Base-by-base conservation (phyloP, 2,329 filamentous ascomycete species). In the Kalmusia sp. region DNA sequence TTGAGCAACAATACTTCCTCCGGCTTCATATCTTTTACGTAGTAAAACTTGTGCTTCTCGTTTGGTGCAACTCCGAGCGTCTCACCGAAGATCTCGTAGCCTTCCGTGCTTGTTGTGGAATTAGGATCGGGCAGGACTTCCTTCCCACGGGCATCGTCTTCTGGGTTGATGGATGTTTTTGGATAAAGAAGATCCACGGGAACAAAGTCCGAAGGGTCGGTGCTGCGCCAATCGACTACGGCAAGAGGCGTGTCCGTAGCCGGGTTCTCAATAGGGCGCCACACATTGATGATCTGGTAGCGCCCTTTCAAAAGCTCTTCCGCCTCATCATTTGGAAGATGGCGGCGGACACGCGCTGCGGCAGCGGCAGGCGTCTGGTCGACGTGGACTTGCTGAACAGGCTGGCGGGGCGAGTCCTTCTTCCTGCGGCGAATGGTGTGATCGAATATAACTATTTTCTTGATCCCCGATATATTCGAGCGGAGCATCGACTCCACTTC, bases 231-330 rank as follows among this genome's bases (percentile, higher is more conserved):
- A 43, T 88, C 87, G 0, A 89, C 84, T 28, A 91, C 86, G 0
- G 86, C 87, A 1, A 92, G 79, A 1, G 90, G 90, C 62, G 82
- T 84, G 38, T 89, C 82, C 52, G 86, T 84, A 6, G 90, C 82
- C 2, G 87, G 84, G 30, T 79, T 77, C 25, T 81, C 79, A 59
- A 90, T 88, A 0, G 87, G 87, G 31, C 87, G 80, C 87, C 87
- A 90, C 14, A 90, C 86, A 57, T 90, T 90, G 69, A 90, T 85
- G 63, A 89, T 84, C 65, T 88, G 85, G 64, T 84, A 88, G 4
- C 87, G 79, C 6, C 80, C 79, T 51, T 79, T 77, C 2, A 89
- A 60, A 8, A 89, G 72, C 49, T 79, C 77, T 24, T 87, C 83
- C 0, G 80, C 83, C 61, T 87, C 84, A 1, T 79, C 78, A 2